A percentile compares a stretch with the other conserved stretches of the same genome.
These are phyloP conservation scores for Musa balbisiana DNA, from an alignment of 202 grass and related monocot genomes.

Conservation along the genomic window DNA sequence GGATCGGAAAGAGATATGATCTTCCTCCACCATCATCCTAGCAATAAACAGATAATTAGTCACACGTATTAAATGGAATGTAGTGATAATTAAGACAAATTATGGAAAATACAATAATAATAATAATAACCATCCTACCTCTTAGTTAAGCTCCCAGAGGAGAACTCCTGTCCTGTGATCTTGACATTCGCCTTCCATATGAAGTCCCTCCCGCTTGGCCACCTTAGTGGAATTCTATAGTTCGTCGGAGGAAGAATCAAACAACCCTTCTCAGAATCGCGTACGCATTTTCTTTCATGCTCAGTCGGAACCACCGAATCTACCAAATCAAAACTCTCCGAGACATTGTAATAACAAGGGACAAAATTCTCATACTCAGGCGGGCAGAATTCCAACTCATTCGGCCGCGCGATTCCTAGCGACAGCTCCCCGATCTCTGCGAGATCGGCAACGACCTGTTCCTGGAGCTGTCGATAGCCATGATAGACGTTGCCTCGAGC, in stretches of 20 bases:
- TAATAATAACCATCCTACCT: constrained; percentile 35
- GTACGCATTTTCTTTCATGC: constrained; percentile 65
- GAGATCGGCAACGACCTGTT: constrained; percentile 82
- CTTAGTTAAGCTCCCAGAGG: constrained; percentile 92
- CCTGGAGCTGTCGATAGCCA: constrained; percentile 74
- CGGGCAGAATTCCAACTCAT: constrained; percentile 62
- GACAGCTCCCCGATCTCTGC: constrained; percentile 70
- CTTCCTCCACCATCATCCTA: constrained; percentile 99
- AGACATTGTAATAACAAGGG: constrained; percentile 95
- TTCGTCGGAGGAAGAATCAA: constrained; percentile 63
- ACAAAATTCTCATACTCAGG: constrained; percentile 69
- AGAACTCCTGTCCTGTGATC: constrained; percentile 94
- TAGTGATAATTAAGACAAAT: neutral
- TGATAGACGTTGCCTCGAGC: constrained; percentile 31
- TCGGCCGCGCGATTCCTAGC: constrained; percentile 49
- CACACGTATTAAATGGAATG: neutral
- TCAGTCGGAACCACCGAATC: constrained; percentile 51
- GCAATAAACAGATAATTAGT: constrained; percentile 4
- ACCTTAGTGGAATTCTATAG: constrained; percentile 77
- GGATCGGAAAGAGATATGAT: constrained; percentile 89
- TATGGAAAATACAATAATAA: neutral
- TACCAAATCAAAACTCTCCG: constrained; percentile 58
- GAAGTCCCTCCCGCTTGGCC: constrained; percentile 93
- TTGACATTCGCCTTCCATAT: constrained; percentile 99
- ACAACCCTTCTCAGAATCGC: constrained; percentile 39